Percentiles rank a stretch among this genome's conserved stretches.
These are phyloP conservation scores for Harrya chromipes DNA, from an alignment of 768 basidiomycete genomes.

Conservation along the genomic window DNA sequence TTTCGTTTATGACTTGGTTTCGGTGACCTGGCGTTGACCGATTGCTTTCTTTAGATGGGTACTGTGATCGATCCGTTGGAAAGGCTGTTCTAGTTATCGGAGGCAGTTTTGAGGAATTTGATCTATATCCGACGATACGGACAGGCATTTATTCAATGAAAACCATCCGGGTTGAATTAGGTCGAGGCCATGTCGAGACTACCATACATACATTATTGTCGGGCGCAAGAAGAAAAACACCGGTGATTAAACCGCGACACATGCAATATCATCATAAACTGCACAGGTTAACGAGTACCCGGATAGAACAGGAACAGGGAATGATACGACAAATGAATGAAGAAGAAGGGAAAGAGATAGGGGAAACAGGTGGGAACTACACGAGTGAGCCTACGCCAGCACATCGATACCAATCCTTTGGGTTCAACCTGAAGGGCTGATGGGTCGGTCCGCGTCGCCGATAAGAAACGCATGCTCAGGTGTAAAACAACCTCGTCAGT, in stretches of 20 bases:
- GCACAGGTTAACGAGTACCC: background rate
- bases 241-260: conserved; percentile 20
- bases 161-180: background rate
- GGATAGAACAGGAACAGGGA: background rate
- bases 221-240: background rate
- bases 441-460: conserved; percentile 1
- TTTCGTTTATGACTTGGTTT: background rate
- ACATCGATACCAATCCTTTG: background rate
- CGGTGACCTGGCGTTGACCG: background rate
- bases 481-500: background rate
- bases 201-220: background rate
- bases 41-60: background rate
- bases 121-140: too few species aligned
- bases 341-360: background rate
- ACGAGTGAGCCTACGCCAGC: background rate
- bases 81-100: conserved; percentile 26
- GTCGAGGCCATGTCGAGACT: background rate
- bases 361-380: conserved; percentile 4
- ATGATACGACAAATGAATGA: background rate
- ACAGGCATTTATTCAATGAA: background rate
- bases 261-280: background rate
- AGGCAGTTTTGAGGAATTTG: too few species aligned
- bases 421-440: background rate
- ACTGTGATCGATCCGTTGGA: too few species aligned
- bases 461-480: background rate